These are phyloP conservation scores for Boletus subcaerulescens DNA, from an alignment of 768 basidiomycete species.

Conservation along the genomic window DNA sequence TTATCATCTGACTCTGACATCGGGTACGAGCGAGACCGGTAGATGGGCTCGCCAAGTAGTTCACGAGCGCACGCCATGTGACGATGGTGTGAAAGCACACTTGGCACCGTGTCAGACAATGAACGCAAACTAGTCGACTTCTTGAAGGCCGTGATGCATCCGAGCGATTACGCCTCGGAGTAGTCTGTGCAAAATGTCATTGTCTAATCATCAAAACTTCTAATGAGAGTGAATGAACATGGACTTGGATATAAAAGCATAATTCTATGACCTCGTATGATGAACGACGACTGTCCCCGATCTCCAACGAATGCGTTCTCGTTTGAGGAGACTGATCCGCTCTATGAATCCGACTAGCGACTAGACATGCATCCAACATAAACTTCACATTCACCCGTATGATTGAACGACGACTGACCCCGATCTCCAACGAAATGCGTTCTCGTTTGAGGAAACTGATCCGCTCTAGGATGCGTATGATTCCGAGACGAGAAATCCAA, in stretches of 20 bases:
- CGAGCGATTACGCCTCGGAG: too few relatives aligned
- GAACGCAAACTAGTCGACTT: background rate
- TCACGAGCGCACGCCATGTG: constrained; percentile 1
- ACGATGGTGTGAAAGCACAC: constrained; percentile 6
- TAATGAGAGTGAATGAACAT: background rate
- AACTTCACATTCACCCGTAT: constrained; percentile 72
- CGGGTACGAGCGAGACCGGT: background rate
- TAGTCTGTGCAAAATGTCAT: too few relatives aligned
- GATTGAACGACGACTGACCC: background rate
- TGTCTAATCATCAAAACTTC: background rate
- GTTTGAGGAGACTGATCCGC: background rate
- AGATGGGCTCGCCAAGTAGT: background rate
- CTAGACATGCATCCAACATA: constrained; percentile 90
- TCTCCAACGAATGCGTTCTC: background rate
- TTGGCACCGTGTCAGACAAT: background rate
- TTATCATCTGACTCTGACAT: background rate
- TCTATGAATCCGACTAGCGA: constrained; percentile 83
- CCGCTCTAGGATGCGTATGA: constrained; percentile 40
- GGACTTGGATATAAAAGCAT: background rate
- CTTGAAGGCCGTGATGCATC: background rate
- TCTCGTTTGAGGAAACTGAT: too few relatives aligned
- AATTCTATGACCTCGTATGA: constrained; percentile 25
- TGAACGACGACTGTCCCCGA: background rate
- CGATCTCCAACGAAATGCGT: background rate
- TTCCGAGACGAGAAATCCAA: constrained; percentile 85